A percentile compares a stretch with the other conserved stretches of the same genome.
Conservation (phyloP, 352 stramenopile genomes). For the Pythium folliculosum region DNA sequence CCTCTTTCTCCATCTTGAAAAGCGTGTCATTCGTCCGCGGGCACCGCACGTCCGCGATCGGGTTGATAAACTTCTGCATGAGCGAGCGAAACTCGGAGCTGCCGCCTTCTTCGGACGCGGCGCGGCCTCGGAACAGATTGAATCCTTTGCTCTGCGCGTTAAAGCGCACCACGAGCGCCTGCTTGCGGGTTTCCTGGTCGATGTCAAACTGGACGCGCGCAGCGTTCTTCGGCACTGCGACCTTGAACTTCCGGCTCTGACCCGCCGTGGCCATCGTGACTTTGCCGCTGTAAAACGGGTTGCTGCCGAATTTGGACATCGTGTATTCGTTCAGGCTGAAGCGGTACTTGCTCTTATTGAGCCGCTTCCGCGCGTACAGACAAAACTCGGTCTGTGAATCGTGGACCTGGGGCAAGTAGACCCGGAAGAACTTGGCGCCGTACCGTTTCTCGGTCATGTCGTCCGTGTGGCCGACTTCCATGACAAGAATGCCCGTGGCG, state of each 20-base stretch:
- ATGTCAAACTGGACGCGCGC: constrained; percentile 65
- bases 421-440: constrained; percentile 67
- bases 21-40: constrained; percentile 66
- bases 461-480: constrained; percentile 54
- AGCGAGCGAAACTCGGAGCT: constrained; percentile 29
- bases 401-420: constrained; percentile 78
- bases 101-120: constrained; percentile 32
- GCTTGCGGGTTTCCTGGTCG: constrained; percentile 70
- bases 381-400: constrained; percentile 72
- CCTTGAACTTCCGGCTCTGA: constrained; percentile 55
- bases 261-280: constrained; percentile 48
- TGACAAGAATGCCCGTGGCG: constrained; percentile 59
- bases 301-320: constrained; percentile 64
- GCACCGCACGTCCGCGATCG: constrained; percentile 67
- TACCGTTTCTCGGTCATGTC: constrained; percentile 58
- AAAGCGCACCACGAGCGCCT: constrained; percentile 65
- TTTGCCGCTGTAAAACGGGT: constrained; percentile 64
- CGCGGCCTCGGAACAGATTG: constrained; percentile 47
- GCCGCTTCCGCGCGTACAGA: constrained; percentile 69
- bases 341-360: constrained; percentile 77
- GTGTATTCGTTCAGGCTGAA: constrained; percentile 71
- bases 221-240: constrained; percentile 47
- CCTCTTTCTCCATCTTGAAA: constrained; percentile 84
- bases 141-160: constrained; percentile 53
- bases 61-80: constrained; percentile 82